A percentile compares a stretch with the other conserved stretches of the same genome.
phyloP scores from a whole-genome alignment of 805 yeast species.

The Zygotorulaspora sp. region DNA sequence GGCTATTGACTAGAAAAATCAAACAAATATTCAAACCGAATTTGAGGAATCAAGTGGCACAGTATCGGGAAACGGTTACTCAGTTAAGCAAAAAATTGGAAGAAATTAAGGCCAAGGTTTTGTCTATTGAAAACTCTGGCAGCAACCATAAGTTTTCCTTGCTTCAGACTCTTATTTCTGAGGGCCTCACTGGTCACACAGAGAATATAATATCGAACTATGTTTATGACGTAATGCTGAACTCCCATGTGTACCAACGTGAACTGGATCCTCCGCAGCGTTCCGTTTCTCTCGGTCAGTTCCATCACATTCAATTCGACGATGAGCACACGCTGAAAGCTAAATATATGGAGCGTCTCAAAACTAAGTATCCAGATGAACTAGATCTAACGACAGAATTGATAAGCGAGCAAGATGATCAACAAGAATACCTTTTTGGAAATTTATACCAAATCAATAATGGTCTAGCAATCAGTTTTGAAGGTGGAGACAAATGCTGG shows the following conservation, averaged over 20 bases:
- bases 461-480: slow-evolving; percentile 41
- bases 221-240: slow-evolving; percentile 23
- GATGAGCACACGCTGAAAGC: slow-evolving; percentile 17
- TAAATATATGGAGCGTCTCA: slow-evolving; percentile 24
- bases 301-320: slow-evolving; percentile 9
- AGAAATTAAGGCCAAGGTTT: slow-evolving; percentile 5
- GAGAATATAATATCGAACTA: slow-evolving; percentile 21
- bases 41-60: slow-evolving; percentile 8
- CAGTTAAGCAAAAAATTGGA: slow-evolving; percentile 3
- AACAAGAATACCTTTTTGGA: slow-evolving; percentile 23
- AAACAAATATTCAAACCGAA: slow-evolving; percentile 10
- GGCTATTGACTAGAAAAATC: slow-evolving; percentile 4
- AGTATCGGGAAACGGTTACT: slow-evolving; percentile 4
- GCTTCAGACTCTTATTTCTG: not conserved
- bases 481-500: slow-evolving; percentile 81
- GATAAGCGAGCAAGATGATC: slow-evolving; percentile 22
- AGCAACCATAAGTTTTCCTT: not conserved
- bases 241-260: slow-evolving; percentile 24
- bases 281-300: slow-evolving; percentile 27
- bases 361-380: slow-evolving; percentile 21
- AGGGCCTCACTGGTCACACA: not conserved
- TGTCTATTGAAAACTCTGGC: not conserved
- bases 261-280: slow-evolving; percentile 24
- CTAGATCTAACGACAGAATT: slow-evolving; percentile 25
- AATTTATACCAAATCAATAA: slow-evolving; percentile 33